These are phyloP conservation scores for Malus hybrid DNA, from an alignment of 331 rosid genomes.

Conservation along the genomic window DNA sequence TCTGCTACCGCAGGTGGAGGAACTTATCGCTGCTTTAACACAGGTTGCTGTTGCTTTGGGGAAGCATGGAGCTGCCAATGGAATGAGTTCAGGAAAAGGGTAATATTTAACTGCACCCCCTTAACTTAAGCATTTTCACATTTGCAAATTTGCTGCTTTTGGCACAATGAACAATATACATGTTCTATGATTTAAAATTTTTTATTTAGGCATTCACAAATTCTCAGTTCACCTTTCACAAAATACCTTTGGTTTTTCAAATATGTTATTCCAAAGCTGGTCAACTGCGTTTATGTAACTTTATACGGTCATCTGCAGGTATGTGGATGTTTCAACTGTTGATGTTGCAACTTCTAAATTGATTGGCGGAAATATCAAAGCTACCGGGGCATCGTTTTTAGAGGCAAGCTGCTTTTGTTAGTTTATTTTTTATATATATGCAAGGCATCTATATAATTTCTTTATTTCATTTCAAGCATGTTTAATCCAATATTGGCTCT, in stretches of 20 bases:
- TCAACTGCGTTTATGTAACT: slow-evolving; percentile 4
- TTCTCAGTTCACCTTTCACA: neutral
- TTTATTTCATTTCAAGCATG: neutral
- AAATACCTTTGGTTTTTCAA: neutral
- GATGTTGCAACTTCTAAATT: slow-evolving; percentile 72
- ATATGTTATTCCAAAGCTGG: slow-evolving; percentile 3
- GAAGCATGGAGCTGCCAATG: slow-evolving; percentile 68
- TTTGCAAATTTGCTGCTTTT: neutral
- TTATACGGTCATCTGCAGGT: slow-evolving; percentile 40
- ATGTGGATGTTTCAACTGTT: slow-evolving; percentile 94
- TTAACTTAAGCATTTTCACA: neutral
- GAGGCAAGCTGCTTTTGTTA: slow-evolving; percentile 43
- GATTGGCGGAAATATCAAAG: slow-evolving; percentile 49
- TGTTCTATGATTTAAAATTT: neutral
- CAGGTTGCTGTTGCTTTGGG: slow-evolving; percentile 87
- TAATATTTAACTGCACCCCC: slow-evolving; percentile 17
- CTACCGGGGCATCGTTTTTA: slow-evolving; percentile 80
- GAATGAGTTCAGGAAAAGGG: slow-evolving; percentile 94
- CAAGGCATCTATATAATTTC: neutral
- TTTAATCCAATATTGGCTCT: neutral
- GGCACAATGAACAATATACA: neutral
- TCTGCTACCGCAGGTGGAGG: neutral
- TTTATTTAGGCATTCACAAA: neutral
- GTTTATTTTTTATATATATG: neutral
- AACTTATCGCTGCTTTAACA: slow-evolving; percentile 11